Evolutionary conservation across 2,329 filamentous ascomycete species (phyloP).

Genomic region (Incumbomyces delicatus): DNA sequence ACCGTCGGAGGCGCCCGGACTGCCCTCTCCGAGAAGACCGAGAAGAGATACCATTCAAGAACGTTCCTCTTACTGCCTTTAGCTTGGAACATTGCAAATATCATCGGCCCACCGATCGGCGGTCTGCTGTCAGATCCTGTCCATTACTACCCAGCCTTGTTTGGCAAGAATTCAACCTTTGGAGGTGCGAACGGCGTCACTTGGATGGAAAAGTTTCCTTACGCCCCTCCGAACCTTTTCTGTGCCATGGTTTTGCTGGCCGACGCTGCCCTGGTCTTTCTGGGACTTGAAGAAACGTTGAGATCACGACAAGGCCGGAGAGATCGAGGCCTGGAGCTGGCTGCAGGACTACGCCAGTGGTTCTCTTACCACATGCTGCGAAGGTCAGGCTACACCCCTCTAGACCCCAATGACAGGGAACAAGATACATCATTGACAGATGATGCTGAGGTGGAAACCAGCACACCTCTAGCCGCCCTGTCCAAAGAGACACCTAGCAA

Average conservation of each 20-base stretch:
- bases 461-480: slow-evolving; percentile 6
- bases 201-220: slow-evolving; percentile 56
- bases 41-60: slow-evolving; percentile 52
- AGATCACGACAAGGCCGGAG: slow-evolving; percentile 22
- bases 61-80: slow-evolving; percentile 53
- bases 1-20: slow-evolving; percentile 65
- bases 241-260: slow-evolving; percentile 50
- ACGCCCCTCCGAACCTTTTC: slow-evolving; percentile 58
- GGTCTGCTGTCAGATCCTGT: slow-evolving; percentile 59
- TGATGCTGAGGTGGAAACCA: slow-evolving; percentile 2
- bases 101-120: slow-evolving; percentile 48
- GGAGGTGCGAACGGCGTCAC: slow-evolving; percentile 46
- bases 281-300: slow-evolving; percentile 52
- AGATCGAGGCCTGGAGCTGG: slow-evolving; percentile 13
- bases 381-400: slow-evolving; percentile 14
- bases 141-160: slow-evolving; percentile 51
- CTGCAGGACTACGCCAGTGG: slow-evolving; percentile 14
- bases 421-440: not conserved
- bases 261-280: slow-evolving; percentile 46
- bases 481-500: not conserved
- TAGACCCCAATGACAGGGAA: slow-evolving; percentile 8
- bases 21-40: slow-evolving; percentile 63
- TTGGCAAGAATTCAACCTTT: slow-evolving; percentile 50
- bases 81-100: slow-evolving; percentile 56
- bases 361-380: slow-evolving; percentile 8